Evolutionary conservation across 257 asterid species (phyloP), one percentile per base, ranked within the genome.

Genomic region (Cordia subcordata): DNA sequence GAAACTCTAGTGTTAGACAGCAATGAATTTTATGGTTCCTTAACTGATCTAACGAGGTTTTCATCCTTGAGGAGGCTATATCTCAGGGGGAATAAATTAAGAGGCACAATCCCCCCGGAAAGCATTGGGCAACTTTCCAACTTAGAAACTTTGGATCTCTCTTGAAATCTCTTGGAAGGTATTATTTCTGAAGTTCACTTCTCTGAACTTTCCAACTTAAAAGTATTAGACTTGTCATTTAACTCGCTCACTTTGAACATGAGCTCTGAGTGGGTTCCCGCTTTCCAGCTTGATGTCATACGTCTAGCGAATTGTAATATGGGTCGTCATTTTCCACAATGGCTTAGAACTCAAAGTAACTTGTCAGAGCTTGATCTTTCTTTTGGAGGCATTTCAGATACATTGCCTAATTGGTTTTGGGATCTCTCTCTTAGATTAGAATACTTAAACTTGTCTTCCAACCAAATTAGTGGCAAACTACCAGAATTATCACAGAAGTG

Each of bases 361-460:
- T 27, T 27, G 3, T 27, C 35, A 27, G 35, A 27, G 4, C 35
- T 27, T 27, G 35, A 27, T 27, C 35, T 27, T 27, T 27, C 35
- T 27, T 27, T 27, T 27, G 35, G 4, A 1, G 35, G 35, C 6
- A 27, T 27, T 27, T 27, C 35, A 27, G 70, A 53, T 46, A 58
- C 63, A 59, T 61, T 53, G 5, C 82, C 80, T 53, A 35, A 46
- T 10, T 70, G 82, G 82, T 61, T 76, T 5, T 64, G 72, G 79
- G 57, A 63, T 60, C 68, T 69, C 32, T 72, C 75, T 23, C 66
- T 61, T 9, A 27, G 6, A 27, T 27, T 27, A 6, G 35, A 27
- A 27, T 27, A 27, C 35, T 27, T 27, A 6, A 27, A 27, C 35
- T 6, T 27, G 35, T 27, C 35, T 27, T 27, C 3, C 35, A 27